Conservation (phyloP, 1,139 yeast genomes). For the Blastobotrys buckinghamii region DNA sequence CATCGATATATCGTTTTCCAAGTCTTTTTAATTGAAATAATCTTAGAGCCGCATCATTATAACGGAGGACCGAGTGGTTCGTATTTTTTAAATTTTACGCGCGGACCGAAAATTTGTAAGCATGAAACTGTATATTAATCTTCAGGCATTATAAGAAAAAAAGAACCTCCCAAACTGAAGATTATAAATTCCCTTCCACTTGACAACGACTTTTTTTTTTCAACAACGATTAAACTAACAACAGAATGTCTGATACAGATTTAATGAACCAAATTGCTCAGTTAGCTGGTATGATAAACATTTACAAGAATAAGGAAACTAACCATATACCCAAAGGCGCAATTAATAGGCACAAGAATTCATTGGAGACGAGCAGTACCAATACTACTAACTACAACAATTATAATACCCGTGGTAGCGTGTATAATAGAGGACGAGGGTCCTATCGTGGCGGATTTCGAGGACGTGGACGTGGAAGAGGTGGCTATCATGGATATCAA, state of each 20-base stretch:
- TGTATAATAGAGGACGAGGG: conserved; percentile 5
- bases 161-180: too few species aligned
- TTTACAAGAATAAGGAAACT: neutral
- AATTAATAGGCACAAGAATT: conserved; percentile 28
- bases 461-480: conserved; percentile 15
- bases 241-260: conserved; percentile 29
- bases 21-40: too few species aligned
- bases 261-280: conserved; percentile 27
- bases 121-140: too few species aligned
- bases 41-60: too few species aligned
- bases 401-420: conserved; percentile 4
- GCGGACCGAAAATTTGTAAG: too few species aligned
- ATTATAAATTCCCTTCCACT: too few species aligned
- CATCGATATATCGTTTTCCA: too few species aligned
- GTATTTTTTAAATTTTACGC: too few species aligned
- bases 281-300: conserved; percentile 25
- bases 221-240: neutral
- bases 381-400: too few species aligned
- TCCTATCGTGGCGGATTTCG: conserved; percentile 9
- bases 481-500: conserved; percentile 10
- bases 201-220: neutral
- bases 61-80: too few species aligned
- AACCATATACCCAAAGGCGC: conserved; percentile 21
- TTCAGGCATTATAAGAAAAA: too few species aligned
- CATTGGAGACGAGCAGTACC: neutral